Percentiles rank a stretch among this genome's conserved stretches.
These are phyloP conservation scores for Dendrobium officinale DNA, from an alignment of 106 monocot species.

Conservation along the genomic window DNA sequence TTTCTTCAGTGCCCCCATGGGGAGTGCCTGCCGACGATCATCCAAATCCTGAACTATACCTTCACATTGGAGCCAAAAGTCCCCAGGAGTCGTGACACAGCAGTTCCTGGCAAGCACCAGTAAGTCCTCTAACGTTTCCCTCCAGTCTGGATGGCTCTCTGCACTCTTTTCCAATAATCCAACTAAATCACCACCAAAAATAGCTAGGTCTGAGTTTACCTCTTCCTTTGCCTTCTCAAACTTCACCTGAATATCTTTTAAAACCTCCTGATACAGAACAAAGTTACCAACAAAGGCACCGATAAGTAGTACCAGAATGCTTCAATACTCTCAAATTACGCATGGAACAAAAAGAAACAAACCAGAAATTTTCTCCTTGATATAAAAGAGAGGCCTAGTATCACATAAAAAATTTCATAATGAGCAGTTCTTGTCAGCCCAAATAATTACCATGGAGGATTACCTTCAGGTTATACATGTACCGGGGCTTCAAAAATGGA, in stretches of 20 bases:
- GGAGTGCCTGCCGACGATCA: conserved; percentile 78
- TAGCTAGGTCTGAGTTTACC: conserved; percentile 84
- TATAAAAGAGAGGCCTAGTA: not conserved
- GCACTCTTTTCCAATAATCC: conserved; percentile 86
- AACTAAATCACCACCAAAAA: conserved; percentile 82
- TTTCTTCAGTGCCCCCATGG: conserved; percentile 87
- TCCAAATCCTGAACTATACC: conserved; percentile 95
- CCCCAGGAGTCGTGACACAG: conserved; percentile 71
- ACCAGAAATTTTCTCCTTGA: not conserved
- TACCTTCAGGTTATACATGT: conserved; percentile 80
- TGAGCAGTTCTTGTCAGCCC: not conserved
- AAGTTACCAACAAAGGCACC: not conserved
- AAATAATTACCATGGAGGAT: not conserved
- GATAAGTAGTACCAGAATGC: conserved; percentile 1
- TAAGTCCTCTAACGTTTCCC: conserved; percentile 82
- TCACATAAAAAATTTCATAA: not conserved
- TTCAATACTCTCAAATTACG: not conserved
- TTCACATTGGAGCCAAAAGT: conserved; percentile 97
- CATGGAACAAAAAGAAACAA: not conserved
- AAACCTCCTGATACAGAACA: conserved; percentile 51
- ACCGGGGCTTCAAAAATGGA: conserved; percentile 85
- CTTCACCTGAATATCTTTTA: conserved; percentile 72
- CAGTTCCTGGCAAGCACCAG: conserved; percentile 76
- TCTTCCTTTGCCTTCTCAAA: conserved; percentile 98
- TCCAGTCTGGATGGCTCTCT: conserved; percentile 85